Percentiles rank a stretch among this genome's conserved stretches.
These are phyloP conservation scores for Borovskyia barvae DNA, from an alignment of 208 protist species.

Conservation along the genomic window DNA sequence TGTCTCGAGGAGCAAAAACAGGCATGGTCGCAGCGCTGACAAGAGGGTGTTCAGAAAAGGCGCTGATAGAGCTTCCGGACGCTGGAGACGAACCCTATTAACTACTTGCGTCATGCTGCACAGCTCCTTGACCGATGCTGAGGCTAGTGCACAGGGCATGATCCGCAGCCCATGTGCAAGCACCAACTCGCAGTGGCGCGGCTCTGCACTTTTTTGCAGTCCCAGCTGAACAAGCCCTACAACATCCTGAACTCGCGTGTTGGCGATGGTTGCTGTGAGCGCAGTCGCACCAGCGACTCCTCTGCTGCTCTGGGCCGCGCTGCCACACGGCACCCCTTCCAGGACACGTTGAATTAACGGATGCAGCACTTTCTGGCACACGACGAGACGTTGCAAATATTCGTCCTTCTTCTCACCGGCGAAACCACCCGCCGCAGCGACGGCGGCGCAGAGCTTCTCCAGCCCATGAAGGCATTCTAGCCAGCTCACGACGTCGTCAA, in stretches of 20 bases:
- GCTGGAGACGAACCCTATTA: slow-evolving; percentile 23
- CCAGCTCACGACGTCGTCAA: slow-evolving; percentile 24
- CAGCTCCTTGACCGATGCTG: slow-evolving; percentile 43
- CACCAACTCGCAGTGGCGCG: slow-evolving; percentile 4
- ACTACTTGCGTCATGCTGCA: slow-evolving; percentile 43
- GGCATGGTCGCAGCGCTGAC: slow-evolving; percentile 39
- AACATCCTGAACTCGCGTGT: slow-evolving; percentile 8
- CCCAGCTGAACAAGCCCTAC: slow-evolving; percentile 18
- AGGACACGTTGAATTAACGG: slow-evolving; percentile 9
- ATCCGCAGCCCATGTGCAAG: slow-evolving; percentile 15
- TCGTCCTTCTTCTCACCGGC: not conserved
- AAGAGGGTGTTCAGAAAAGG: slow-evolving; percentile 29
- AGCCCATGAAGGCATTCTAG: slow-evolving; percentile 28
- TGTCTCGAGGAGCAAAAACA: slow-evolving; percentile 50
- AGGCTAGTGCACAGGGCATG: slow-evolving; percentile 1
- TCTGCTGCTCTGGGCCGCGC: not conserved
- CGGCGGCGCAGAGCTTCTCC: slow-evolving; percentile 5
- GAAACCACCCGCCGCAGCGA: not conserved
- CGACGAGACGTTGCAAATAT: slow-evolving; percentile 4
- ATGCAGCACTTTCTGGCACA: slow-evolving; percentile 22
- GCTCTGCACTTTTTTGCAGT: slow-evolving; percentile 10
- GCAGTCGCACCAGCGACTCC: not conserved
- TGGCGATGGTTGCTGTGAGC: not conserved
- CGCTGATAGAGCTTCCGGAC: slow-evolving; percentile 11
- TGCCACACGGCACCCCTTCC: not conserved